phyloP scores from a whole-genome alignment of 805 yeast genomes.

The Saccharomycopsis microspora region DNA sequence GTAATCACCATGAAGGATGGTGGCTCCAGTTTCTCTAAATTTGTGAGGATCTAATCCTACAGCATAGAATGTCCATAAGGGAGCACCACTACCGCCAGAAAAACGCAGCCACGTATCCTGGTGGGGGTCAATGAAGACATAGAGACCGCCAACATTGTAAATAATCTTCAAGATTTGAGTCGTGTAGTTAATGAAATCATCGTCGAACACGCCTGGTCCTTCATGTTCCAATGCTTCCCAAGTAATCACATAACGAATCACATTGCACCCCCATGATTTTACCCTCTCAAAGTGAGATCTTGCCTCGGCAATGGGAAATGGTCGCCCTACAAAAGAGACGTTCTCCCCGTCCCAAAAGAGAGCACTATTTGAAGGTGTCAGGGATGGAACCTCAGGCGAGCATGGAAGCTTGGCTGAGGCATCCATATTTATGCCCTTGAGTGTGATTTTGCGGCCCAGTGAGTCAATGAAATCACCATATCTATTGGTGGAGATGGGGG shows the following conservation, averaged over 20 bases:
- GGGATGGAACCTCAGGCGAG: conserved; percentile 35
- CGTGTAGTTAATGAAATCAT: conserved; percentile 62
- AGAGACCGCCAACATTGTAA: conserved; percentile 55
- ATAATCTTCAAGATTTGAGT: conserved; percentile 47
- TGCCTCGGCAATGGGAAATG: conserved; percentile 69
- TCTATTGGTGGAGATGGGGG: conserved; percentile 24
- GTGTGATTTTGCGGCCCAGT: conserved; percentile 45
- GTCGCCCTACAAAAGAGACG: conserved; percentile 76
- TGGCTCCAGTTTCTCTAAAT: conserved; percentile 69
- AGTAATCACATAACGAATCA: conserved; percentile 62
- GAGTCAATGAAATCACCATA: conserved; percentile 48
- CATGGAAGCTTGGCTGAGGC: conserved; percentile 63
- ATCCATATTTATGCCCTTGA: conserved; percentile 78
- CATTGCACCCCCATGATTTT: conserved; percentile 73
- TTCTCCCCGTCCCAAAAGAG: conserved; percentile 59
- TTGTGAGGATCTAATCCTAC: conserved; percentile 76
- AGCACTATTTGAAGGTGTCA: conserved; percentile 21
- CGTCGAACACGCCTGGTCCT: conserved; percentile 80
- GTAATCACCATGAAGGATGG: conserved; percentile 56
- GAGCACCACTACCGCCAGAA: conserved; percentile 89
- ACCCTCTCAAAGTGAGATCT: conserved; percentile 56
- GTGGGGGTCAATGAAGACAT: conserved; percentile 78
- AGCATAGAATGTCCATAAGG: conserved; percentile 83
- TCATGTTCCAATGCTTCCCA: conserved; percentile 92
- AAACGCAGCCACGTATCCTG: conserved; percentile 92